Percentiles rank a stretch among this genome's conserved stretches.
Conservation (phyloP, 768 basidiomycete species). For the Antrodiella citrinella region DNA sequence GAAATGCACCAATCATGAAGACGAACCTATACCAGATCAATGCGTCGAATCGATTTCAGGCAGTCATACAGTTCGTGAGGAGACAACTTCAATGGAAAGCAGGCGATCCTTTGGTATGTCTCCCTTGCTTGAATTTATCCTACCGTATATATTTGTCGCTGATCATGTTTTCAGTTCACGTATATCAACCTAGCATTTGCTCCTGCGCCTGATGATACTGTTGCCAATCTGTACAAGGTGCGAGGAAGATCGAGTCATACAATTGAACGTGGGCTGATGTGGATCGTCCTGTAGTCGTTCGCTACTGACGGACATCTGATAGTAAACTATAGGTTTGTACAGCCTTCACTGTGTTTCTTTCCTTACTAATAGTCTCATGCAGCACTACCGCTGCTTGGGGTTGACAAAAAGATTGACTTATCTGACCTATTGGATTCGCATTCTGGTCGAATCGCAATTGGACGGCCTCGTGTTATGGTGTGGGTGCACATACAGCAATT, state of each 20-base stretch:
- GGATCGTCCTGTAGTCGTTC: slow-evolving; percentile 34
- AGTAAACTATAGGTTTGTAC: slow-evolving; percentile 51
- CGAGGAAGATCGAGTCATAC: slow-evolving; percentile 1
- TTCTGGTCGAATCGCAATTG: too few relatives aligned
- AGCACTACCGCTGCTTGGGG: slow-evolving; percentile 54
- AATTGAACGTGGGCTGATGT: neutral
- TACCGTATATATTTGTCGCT: neutral
- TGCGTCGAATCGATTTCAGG: slow-evolving; percentile 86
- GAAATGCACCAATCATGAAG: slow-evolving; percentile 97
- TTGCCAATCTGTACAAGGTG: slow-evolving; percentile 61
- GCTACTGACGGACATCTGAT: slow-evolving; percentile 53
- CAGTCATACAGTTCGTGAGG: slow-evolving; percentile 86
- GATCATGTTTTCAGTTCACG: slow-evolving; percentile 40
- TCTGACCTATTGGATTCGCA: too few relatives aligned
- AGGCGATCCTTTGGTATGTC: slow-evolving; percentile 74
- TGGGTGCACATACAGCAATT: too few relatives aligned
- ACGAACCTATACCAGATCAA: slow-evolving; percentile 98
- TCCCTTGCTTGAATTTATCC: neutral
- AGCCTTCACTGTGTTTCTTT: neutral
- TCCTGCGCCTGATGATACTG: slow-evolving; percentile 67
- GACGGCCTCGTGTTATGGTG: too few relatives aligned
- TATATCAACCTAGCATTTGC: slow-evolving; percentile 74
- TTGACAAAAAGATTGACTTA: too few relatives aligned
- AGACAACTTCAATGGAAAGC: slow-evolving; percentile 82
- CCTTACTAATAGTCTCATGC: neutral